phyloP scores from a whole-genome alignment of 257 asterid genomes.

The Jacaranda copaia region DNA sequence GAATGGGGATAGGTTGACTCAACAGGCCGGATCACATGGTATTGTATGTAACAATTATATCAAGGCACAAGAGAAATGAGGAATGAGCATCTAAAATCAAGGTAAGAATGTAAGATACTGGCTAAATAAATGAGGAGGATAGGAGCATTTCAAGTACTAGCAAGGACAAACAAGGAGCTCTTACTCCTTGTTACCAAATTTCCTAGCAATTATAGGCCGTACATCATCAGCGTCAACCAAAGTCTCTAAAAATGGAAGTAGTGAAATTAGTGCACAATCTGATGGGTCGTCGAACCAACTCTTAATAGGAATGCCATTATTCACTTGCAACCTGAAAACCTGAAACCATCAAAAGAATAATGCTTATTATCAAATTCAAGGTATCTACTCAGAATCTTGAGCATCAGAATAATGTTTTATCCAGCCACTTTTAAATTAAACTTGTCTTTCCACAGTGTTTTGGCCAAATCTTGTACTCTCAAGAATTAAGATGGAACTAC shows the following conservation, averaged over 20 bases:
- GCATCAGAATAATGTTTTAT: neutral
- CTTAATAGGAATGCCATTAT: slow-evolving; percentile 83
- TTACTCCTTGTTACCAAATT: slow-evolving; percentile 80
- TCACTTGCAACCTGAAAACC: slow-evolving; percentile 79
- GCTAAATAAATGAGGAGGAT: slow-evolving; percentile 22
- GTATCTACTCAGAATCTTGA: neutral
- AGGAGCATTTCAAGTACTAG: slow-evolving; percentile 44
- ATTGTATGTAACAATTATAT: slow-evolving; percentile 41
- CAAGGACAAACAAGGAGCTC: slow-evolving; percentile 57
- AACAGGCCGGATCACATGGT: slow-evolving; percentile 36
- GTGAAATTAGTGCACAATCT: slow-evolving; percentile 62
- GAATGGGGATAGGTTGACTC: slow-evolving; percentile 37
- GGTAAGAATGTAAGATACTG: neutral
- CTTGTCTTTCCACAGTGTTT: neutral
- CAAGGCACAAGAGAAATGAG: slow-evolving; percentile 44
- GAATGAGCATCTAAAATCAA: slow-evolving; percentile 44
- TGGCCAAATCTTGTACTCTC: neutral
- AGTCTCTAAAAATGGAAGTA: slow-evolving; percentile 76
- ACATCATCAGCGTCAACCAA: slow-evolving; percentile 77
- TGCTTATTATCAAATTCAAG: neutral
- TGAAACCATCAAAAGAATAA: slow-evolving; percentile 42
- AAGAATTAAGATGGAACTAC: neutral
- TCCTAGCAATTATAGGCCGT: slow-evolving; percentile 75
- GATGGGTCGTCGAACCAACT: slow-evolving; percentile 84
- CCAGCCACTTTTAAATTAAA: neutral